Evolutionary conservation across 208 protist genomes (phyloP), one percentile per base, ranked within the genome.

Genomic region (Blastocrithidia nonstop): DNA sequence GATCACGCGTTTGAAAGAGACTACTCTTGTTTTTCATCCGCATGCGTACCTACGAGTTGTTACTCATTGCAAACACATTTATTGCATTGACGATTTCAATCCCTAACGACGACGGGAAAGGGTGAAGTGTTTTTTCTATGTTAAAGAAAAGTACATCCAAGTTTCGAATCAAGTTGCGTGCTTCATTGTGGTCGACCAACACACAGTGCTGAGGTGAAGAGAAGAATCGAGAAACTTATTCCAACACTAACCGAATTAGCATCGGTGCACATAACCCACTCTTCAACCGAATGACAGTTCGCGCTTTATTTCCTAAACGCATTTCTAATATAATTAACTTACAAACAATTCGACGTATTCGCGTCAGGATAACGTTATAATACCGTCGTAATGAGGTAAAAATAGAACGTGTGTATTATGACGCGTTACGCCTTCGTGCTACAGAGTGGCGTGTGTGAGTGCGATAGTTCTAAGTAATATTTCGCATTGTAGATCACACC

Each of bases 41-140:
- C 46, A 66, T 73, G 3, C 84, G 73, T 39, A 89, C 76, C 71
- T 67, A 78, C 29, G 80, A 73, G 66, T 73, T 83, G 61, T 83
- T 93, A 27, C 73, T 76, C 17, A 93, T 79, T 16, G 84, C 82
- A 47, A 93, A 83, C 31, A 66, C 63, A 28, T 65, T 88, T 50
- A 93, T 87, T 20, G 69, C 58, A 43, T 64, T 62, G 16, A 89
- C 74, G 20, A 93, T 74, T 16, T 79, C 71, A 11, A 82, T 52
- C 7, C 70, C 76, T 6, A 93, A 58, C 17, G 63, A 9, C 1
- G 67, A 40, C 2, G 79, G 74, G 8, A 89, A 68, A 2, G 76
- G 80, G 15, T 50, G 22, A 36, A 89, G 44, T 0, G 70, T 41
- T 24, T 64, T 50, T 25, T 88, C 66, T 27, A 89, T 62, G 33